Evolutionary conservation across 495 filamentous ascomycete genomes (phyloP).

Genomic region (Lasiosphaeria hispida): DNA sequence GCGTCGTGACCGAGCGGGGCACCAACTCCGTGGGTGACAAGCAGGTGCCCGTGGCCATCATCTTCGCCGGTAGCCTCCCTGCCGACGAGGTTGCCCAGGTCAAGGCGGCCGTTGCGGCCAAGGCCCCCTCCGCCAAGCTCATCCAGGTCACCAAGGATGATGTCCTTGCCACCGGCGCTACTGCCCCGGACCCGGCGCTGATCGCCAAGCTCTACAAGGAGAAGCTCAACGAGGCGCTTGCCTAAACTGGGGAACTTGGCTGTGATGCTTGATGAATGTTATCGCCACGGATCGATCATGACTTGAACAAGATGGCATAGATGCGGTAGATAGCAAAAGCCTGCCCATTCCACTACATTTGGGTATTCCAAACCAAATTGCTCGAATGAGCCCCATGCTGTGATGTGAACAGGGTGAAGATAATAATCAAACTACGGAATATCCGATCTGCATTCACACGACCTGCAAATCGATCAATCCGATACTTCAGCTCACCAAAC

Average conservation of each 20-base stretch:
- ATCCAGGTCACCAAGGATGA: slow-evolving; percentile 25
- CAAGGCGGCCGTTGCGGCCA: slow-evolving; percentile 15
- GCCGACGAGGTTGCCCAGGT: slow-evolving; percentile 21
- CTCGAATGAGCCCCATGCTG: no score
- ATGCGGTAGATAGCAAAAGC: no score
- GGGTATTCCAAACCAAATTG: no score
- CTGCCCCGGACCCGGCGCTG: slow-evolving; percentile 18
- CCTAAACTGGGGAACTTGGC: neutral
- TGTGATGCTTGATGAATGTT: neutral
- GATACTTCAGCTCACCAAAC: no score
- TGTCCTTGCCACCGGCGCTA: slow-evolving; percentile 20
- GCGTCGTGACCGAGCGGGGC: slow-evolving; percentile 16
- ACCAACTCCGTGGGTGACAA: slow-evolving; percentile 21
- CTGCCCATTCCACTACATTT: no score
- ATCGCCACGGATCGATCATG: neutral
- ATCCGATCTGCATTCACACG: no score
- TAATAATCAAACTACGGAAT: no score
- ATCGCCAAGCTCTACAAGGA: slow-evolving; percentile 24
- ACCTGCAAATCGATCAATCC: no score
- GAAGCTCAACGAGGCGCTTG: slow-evolving; percentile 13
- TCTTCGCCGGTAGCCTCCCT: slow-evolving; percentile 29
- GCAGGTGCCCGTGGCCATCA: slow-evolving; percentile 25
- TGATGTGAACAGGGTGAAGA: no score
- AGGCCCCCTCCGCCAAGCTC: slow-evolving; percentile 11
- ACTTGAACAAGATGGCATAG: no score